Conservation (phyloP, 75 land plant species). For the Picea glauca region DNA sequence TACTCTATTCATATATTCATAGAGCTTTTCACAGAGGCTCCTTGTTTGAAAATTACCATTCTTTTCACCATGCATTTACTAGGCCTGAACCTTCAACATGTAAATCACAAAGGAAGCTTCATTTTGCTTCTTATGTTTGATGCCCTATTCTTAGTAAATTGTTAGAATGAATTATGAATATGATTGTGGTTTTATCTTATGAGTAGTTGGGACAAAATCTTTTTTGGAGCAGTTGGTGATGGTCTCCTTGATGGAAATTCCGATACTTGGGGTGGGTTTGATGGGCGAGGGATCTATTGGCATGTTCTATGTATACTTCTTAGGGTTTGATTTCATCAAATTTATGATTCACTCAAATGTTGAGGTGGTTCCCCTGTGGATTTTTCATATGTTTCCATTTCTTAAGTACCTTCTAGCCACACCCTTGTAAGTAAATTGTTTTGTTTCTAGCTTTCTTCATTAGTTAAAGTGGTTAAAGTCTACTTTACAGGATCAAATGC, state of each 20-base stretch:
- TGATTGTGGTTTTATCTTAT: neutral
- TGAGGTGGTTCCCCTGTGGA: constrained; percentile 29
- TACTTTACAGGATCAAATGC: too few relatives aligned
- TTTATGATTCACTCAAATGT: constrained; percentile 32
- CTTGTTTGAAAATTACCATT: constrained; percentile 24
- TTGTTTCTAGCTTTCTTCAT: too few relatives aligned
- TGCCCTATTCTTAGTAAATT: neutral
- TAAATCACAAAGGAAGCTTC: neutral
- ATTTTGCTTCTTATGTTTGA: neutral
- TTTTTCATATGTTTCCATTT: constrained; percentile 18
- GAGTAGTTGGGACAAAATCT: constrained; percentile 19
- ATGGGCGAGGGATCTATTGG: constrained; percentile 17
- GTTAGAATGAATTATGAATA: neutral
- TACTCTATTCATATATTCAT: constrained; percentile 30
- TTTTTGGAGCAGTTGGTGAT: constrained; percentile 27
- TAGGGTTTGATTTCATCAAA: constrained; percentile 24
- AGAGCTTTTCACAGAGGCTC: constrained; percentile 19
- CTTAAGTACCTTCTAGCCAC: constrained; percentile 21
- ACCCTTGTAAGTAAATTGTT: constrained; percentile 19
- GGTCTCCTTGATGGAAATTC: constrained; percentile 17
- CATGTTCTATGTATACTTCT: constrained; percentile 27
- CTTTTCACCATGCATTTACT: constrained; percentile 25
- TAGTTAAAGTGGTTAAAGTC: too few relatives aligned
- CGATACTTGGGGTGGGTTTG: constrained; percentile 17
- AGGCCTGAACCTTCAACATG: constrained; percentile 39